Conservation (phyloP, 768 basidiomycete species). For the Coprinopsis strossmayeri region DNA sequence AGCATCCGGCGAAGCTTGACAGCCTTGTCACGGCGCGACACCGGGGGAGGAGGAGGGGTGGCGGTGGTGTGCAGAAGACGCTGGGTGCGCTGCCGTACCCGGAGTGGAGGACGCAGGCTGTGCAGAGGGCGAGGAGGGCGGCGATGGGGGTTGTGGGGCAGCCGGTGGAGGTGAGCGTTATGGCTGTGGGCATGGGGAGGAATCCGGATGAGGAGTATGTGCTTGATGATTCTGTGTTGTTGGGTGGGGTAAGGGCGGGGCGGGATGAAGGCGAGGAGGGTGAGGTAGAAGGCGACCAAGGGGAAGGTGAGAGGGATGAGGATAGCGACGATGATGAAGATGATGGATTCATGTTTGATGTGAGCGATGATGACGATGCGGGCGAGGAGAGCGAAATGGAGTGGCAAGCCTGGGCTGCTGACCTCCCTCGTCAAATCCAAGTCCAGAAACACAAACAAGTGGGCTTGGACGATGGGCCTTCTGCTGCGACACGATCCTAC, state of each 20-base stretch:
- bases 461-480: not conserved
- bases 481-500: not conserved
- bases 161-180: too few species aligned
- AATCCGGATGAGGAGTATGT: too few species aligned
- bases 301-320: slow-evolving; percentile 8
- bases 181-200: too few species aligned
- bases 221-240: too few species aligned
- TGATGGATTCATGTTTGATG: slow-evolving; percentile 17
- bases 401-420: slow-evolving; percentile 63
- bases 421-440: slow-evolving; percentile 32
- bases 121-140: slow-evolving; percentile 16
- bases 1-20: slow-evolving; percentile 14
- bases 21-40: slow-evolving; percentile 16
- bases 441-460: slow-evolving; percentile 14
- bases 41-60: too few species aligned
- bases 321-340: slow-evolving; percentile 10
- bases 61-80: slow-evolving; percentile 12
- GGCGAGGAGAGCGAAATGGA: slow-evolving; percentile 48
- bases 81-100: slow-evolving; percentile 51
- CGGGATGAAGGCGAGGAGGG: slow-evolving; percentile 6
- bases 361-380: slow-evolving; percentile 28
- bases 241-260: slow-evolving; percentile 7
- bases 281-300: slow-evolving; percentile 4
- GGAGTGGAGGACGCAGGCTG: slow-evolving; percentile 53
- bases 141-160: slow-evolving; percentile 11